Evolutionary conservation across 345 rosid species (phyloP).

Genomic region (Camelina neglecta): DNA sequence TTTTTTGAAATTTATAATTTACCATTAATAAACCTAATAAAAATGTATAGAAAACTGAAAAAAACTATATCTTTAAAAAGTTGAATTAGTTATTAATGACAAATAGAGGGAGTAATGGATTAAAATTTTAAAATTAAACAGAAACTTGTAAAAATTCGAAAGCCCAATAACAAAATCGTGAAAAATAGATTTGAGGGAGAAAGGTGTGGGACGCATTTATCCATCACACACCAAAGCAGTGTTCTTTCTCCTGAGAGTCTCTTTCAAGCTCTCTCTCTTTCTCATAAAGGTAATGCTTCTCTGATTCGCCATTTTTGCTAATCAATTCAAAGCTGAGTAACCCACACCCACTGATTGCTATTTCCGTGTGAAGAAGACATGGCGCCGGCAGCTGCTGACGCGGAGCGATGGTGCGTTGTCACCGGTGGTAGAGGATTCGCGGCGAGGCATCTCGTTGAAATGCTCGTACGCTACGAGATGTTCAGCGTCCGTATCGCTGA

Average conservation of each 20-base stretch:
- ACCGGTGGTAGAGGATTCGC: conserved; percentile 95
- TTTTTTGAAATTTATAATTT: no score
- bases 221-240: not conserved
- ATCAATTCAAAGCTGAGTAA: not conserved
- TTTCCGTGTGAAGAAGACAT: conserved; percentile 35
- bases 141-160: not conserved
- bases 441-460: conserved; percentile 85
- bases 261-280: not conserved
- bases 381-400: conserved; percentile 43
- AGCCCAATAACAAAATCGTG: not conserved
- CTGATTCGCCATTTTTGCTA: not conserved
- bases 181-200: not conserved
- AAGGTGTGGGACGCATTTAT: conserved; percentile 2
- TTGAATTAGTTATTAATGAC: no score
- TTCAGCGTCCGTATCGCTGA: conserved; percentile 76
- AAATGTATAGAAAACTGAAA: no score
- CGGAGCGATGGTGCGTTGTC: conserved; percentile 78
- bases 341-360: not conserved
- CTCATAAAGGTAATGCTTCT: not conserved
- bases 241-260: conserved; percentile 7
- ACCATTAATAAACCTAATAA: no score
- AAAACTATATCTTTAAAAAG: no score
- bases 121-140: not conserved
- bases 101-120: not conserved
- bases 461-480: conserved; percentile 60